Conservation (phyloP, 2,329 filamentous ascomycete species). For the Celoporthe dispersa region DNA sequence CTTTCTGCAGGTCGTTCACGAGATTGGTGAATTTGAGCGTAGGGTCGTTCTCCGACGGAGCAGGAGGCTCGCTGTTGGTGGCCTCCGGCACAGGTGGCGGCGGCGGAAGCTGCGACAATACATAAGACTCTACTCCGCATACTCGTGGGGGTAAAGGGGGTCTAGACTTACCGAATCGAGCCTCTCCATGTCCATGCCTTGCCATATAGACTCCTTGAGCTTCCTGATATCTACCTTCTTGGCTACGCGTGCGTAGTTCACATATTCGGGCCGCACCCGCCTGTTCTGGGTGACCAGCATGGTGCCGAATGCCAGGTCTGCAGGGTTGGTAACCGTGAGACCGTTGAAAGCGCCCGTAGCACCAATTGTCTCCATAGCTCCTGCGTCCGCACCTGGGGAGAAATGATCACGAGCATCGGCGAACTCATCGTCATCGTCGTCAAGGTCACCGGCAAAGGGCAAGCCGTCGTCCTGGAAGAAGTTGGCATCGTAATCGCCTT, state of each 20-base stretch:
- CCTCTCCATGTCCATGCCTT: slow-evolving; percentile 63
- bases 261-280: slow-evolving; percentile 68
- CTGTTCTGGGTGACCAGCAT: slow-evolving; percentile 69
- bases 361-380: slow-evolving; percentile 52
- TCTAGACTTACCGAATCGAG: slow-evolving; percentile 49
- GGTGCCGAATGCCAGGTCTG: slow-evolving; percentile 62
- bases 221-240: slow-evolving; percentile 73
- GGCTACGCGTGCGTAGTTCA: slow-evolving; percentile 71
- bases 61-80: slow-evolving; percentile 34
- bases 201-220: slow-evolving; percentile 73
- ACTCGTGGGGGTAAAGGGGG: neutral
- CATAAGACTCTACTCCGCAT: neutral
- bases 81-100: slow-evolving; percentile 41
- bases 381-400: slow-evolving; percentile 62
- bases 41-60: slow-evolving; percentile 48
- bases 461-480: slow-evolving; percentile 93
- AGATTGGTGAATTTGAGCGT: slow-evolving; percentile 84
- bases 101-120: slow-evolving; percentile 37
- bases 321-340: slow-evolving; percentile 49
- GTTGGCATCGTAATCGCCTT: slow-evolving; percentile 91
- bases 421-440: slow-evolving; percentile 74
- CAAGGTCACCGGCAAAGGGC: slow-evolving; percentile 69
- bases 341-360: slow-evolving; percentile 50
- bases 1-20: slow-evolving; percentile 84
- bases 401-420: slow-evolving; percentile 82